phyloP scores from a whole-genome alignment of 257 asterid genomes.

The Solanum pimpinellifolium region DNA sequence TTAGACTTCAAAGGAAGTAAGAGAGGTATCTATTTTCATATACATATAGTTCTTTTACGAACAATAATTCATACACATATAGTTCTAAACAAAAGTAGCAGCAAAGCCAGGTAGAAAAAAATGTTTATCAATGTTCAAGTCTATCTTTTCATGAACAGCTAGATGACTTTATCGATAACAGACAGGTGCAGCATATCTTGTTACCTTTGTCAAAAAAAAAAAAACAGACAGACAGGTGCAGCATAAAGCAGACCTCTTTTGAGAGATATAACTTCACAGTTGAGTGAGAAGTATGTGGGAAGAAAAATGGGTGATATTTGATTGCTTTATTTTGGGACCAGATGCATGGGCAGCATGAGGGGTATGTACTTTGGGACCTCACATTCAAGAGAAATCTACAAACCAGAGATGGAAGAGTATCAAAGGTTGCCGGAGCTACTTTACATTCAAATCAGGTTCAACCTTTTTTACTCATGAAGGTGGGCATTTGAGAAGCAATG shows the following conservation, averaged over 20 bases:
- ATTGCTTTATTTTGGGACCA: neutral
- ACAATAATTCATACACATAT: neutral
- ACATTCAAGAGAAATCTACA: neutral
- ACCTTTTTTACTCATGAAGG: neutral
- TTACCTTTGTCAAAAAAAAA: too few relatives aligned
- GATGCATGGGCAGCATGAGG: neutral
- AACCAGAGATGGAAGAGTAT: neutral
- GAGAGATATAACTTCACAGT: neutral
- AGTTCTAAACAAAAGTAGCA: neutral
- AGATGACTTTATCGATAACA: neutral
- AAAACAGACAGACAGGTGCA: neutral
- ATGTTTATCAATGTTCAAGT: neutral
- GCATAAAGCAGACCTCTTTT: neutral
- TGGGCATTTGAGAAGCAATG: neutral
- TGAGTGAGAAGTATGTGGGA: neutral
- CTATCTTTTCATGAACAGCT: neutral
- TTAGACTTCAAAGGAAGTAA: neutral
- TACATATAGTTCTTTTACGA: neutral
- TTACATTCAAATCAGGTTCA: neutral
- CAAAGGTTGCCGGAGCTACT: neutral
- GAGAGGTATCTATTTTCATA: neutral
- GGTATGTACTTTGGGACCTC: neutral
- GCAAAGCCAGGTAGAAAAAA: neutral
- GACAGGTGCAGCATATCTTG: neutral
- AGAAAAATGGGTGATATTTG: neutral